Evolutionary conservation across 2,329 filamentous ascomycete species (phyloP), one percentile per base, ranked within the genome.

Genomic region (Colletotrichum sublineola): DNA sequence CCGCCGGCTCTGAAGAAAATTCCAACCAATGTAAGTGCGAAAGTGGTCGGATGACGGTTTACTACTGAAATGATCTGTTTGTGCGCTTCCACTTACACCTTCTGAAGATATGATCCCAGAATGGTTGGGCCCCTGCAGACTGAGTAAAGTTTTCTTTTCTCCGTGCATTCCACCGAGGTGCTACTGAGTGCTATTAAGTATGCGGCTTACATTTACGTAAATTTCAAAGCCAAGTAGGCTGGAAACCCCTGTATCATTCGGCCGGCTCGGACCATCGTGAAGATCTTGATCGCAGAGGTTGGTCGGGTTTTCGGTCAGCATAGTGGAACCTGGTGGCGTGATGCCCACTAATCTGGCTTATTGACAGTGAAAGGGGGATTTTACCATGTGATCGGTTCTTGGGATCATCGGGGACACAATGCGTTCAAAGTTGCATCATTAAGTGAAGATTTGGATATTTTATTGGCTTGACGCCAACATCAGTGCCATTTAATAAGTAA

Each of bases 131-230:
- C 75, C 73, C 0, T 75, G 71, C 0, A 73, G 75, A 11, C 76
- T 77, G 12, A 76, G 55, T 5, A 71, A 77, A 14, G 77, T 78
- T 0, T 76, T 77, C n/a, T 1, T 77, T 79, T 24, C 24, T 24
- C 24, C 1, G 77, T 76, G 76, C 77, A 78, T 20, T 76, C 78
- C 12, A 24, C 33, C 11, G 24, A 36, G 44, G 11, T 33, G 9
- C 5, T 29, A 1, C 29, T 15, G 9, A 29, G 12, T 29, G 0
- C 2, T 18, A 3, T 14, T 1, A 52, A 29, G 29, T 52, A 29
- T 3, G 11, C 5, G n/a, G 5, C 48, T 52, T 5, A 8, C 9
- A 3, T 8, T 14, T 20, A 2, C 36, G 5, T 1, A 20, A 4
- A 20, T 33, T n/a, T 11, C 1, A 24, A 4, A n/a, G 5, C 9